Conservation (phyloP, 2,329 filamentous ascomycete species). For the Fusarium xylarioides region DNA sequence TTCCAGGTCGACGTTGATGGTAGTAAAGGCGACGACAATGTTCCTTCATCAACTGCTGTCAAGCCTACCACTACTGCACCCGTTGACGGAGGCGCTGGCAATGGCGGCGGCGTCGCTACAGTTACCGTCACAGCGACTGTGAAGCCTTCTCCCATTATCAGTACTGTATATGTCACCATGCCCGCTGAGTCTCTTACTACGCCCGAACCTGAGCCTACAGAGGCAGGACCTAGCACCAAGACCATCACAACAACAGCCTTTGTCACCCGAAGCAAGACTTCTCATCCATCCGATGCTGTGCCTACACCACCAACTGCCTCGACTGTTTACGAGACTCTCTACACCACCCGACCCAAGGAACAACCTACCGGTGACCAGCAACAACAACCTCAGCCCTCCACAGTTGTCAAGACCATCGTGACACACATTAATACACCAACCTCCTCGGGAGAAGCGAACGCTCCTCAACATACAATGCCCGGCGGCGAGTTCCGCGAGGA, state of each 20-base stretch:
- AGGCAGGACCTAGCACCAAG: constrained; percentile 27
- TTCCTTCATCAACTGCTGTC: constrained; percentile 28
- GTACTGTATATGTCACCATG: constrained; percentile 50
- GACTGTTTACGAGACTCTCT: constrained; percentile 33
- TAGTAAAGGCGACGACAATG: constrained; percentile 26
- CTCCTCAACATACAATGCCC: constrained; percentile 27
- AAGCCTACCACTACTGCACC: constrained; percentile 20
- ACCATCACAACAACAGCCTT: constrained; percentile 36
- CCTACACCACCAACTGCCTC: constrained; percentile 21
- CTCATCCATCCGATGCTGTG: constrained; percentile 9
- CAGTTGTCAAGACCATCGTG: constrained; percentile 24
- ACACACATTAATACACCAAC: constrained; percentile 28
- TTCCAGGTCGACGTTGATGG: constrained; percentile 55
- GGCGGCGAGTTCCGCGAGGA: constrained; percentile 38
- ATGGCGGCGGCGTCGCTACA: constrained; percentile 34
- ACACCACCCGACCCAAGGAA: constrained; percentile 23
- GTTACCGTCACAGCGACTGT: constrained; percentile 52
- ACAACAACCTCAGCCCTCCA: constrained; percentile 27
- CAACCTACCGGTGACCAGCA: constrained; percentile 10
- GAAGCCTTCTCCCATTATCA: constrained; percentile 51
- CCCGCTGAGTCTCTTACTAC: constrained; percentile 37
- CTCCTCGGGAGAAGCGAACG: neutral
- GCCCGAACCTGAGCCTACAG: constrained; percentile 14
- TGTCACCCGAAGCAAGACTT: constrained; percentile 22
- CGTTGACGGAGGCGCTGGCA: constrained; percentile 17